Base-by-base conservation (phyloP, 345 rosid genomes). In the Cochlearia excelsa region DNA sequence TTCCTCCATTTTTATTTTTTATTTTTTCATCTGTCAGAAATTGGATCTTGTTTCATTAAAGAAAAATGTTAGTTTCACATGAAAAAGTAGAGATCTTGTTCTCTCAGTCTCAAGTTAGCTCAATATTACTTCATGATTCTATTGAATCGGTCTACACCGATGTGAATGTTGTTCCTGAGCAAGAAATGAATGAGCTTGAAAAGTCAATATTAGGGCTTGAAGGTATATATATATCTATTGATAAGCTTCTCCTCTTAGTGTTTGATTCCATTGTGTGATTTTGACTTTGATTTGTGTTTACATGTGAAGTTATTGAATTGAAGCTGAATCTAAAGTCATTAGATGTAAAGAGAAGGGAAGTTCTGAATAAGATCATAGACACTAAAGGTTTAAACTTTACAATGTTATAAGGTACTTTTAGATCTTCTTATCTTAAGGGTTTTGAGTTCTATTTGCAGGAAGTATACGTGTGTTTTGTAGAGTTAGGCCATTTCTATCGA, bases 391-490 rank as follows among this genome's bases (percentile, higher is more conserved):
- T 61, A n/a, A 3, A 46, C 45, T 59, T 46, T 1, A 39, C 48
- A 5, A 51, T 67, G 56, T 40, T 43, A 23, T 38, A 11, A 50
- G 9, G 23, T 6, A 2, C 7, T 53, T 52, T 44, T 10, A 30
- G 11, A 9, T 9, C 54, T 55, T 31, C 16, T 60, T 49, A 51
- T 72, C 33, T 54, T 3, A 42, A 59, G 34, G 38, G 11, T 4
- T 16, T 16, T 52, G 69, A 39, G 34, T 67, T 67, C 26, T 45
- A 68, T 52, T 66, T 78, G 72, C 87, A 88, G 98, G 98, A 50
- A 74, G 80, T 26, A 91, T 91, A 63, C 79, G 98, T 52, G 92
- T 86, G 42, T 85, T 88, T 72, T 88, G 96, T 67, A 78, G 98
- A 57, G 84, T 88, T 29, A 81, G 90, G 45, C 95, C 90, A 2